phyloP scores from a whole-genome alignment of 2,329 filamentous ascomycete genomes.

The Fusarium anthophilum region DNA sequence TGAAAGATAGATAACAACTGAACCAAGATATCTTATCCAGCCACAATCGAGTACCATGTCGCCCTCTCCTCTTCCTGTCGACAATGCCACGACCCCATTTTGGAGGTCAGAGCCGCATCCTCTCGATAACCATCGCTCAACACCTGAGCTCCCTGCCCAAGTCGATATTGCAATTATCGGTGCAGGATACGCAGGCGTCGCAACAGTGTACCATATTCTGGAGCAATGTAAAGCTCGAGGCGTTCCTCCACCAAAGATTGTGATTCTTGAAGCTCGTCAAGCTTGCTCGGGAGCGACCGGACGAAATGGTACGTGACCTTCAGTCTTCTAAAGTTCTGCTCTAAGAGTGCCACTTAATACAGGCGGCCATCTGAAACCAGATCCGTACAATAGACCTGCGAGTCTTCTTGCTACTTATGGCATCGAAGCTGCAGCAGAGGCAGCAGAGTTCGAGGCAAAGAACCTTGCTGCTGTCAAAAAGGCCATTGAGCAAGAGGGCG shows the following conservation, averaged over 20 bases:
- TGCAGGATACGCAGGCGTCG: background rate
- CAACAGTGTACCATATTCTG: background rate
- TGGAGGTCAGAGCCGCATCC: background rate
- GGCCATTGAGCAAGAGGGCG: background rate
- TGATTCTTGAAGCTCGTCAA: slow-evolving; percentile 2
- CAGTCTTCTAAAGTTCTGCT: too few relatives aligned
- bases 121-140: background rate
- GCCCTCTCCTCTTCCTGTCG: background rate
- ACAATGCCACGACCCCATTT: background rate
- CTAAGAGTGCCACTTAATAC: rapidly evolving
- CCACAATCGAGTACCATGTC: background rate
- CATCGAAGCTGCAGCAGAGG: background rate
- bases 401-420: background rate
- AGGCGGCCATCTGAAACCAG: background rate
- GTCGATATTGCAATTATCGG: background rate
- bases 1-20: background rate
- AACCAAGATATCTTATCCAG: background rate
- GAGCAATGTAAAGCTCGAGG: background rate
- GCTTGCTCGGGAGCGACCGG: background rate
- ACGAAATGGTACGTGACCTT: background rate
- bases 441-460: background rate
- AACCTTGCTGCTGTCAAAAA: background rate
- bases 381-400: background rate
- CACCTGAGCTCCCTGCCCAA: background rate
- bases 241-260: background rate